A percentile compares a stretch with the other conserved stretches of the same genome.
phyloP scores from a whole-genome alignment of 2,329 filamentous ascomycete species.

The Cytospora piceae region DNA sequence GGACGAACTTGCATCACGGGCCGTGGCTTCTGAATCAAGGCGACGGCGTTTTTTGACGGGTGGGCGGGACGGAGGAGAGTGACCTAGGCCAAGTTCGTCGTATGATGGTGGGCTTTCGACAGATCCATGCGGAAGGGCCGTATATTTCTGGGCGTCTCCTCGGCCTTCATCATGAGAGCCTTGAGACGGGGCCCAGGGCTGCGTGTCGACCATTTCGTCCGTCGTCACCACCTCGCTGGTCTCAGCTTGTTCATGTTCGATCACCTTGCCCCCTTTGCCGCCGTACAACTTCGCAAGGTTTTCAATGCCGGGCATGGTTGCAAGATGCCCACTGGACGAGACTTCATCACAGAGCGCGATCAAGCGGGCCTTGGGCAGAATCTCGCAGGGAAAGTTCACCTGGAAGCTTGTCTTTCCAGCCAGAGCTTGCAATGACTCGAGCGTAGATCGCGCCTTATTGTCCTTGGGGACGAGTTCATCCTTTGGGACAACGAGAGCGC shows the following conservation, averaged over 20 bases:
- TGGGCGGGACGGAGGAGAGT: constrained; percentile 12
- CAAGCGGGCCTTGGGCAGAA: constrained; percentile 13
- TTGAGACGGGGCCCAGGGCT: not conserved
- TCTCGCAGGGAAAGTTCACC: constrained; percentile 14
- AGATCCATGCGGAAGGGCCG: not conserved
- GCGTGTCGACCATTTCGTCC: not conserved
- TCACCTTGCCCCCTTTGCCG: constrained; percentile 21
- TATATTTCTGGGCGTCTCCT: not conserved
- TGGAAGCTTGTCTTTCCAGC: constrained; percentile 11
- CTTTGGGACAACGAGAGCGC: constrained; percentile 20
- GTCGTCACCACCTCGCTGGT: not conserved
- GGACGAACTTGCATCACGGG: not conserved
- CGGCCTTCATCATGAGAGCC: not conserved
- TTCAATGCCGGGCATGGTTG: constrained; percentile 12
- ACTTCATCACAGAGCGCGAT: constrained; percentile 16
- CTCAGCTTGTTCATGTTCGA: not conserved
- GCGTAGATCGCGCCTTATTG: constrained; percentile 9
- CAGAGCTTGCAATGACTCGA: constrained; percentile 14
- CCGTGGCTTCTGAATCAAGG: constrained; percentile 8
- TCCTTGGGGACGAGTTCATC: constrained; percentile 19
- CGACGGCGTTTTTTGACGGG: constrained; percentile 24
- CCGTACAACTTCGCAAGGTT: constrained; percentile 25
- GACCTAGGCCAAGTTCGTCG: constrained; percentile 10
- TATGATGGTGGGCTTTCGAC: constrained; percentile 23
- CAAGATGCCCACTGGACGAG: constrained; percentile 9